These are phyloP conservation scores for Pinguiococcus pyrenoidosus DNA, from an alignment of 108 stramenopile species.

Conservation along the genomic window DNA sequence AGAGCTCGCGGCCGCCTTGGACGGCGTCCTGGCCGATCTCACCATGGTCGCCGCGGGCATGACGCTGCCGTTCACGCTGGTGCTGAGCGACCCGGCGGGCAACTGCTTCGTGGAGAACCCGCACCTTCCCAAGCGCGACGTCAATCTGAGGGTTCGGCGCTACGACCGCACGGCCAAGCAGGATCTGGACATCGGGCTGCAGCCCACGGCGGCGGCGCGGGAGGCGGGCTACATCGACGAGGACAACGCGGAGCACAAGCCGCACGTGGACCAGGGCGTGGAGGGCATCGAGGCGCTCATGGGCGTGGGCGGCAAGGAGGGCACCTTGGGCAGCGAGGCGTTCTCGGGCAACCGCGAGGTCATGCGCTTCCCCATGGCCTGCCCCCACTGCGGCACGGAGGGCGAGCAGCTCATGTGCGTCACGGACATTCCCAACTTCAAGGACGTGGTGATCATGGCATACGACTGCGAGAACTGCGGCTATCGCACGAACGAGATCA, in stretches of 20 bases:
- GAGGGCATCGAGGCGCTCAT: background rate
- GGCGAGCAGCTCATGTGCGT: constrained; percentile 52
- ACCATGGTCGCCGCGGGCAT: constrained; percentile 5
- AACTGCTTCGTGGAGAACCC: constrained; percentile 52
- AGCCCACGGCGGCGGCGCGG: constrained; percentile 17
- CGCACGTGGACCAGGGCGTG: background rate
- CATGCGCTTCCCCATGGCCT: constrained; percentile 12
- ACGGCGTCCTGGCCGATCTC: constrained; percentile 10
- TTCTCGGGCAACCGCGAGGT: constrained; percentile 4
- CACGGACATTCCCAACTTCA: constrained; percentile 80
- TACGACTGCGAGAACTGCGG: constrained; percentile 73
- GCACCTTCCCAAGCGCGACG: constrained; percentile 30
- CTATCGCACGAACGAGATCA: constrained; percentile 59
- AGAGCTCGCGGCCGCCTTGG: background rate
- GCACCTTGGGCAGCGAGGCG: background rate
- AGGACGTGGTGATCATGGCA: constrained; percentile 77
- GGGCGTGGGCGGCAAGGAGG: background rate
- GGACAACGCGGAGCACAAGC: constrained; percentile 1
- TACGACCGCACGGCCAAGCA: constrained; percentile 21
- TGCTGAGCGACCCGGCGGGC: constrained; percentile 43
- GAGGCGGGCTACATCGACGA: constrained; percentile 9
- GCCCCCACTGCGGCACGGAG: constrained; percentile 29
- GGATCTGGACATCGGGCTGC: constrained; percentile 21
- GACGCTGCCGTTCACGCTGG: constrained; percentile 25
- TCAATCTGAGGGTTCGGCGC: constrained; percentile 3